Percentiles rank a stretch among this genome's conserved stretches.
phyloP scores from a whole-genome alignment of 1,139 yeast species.

The Magnusiomyces ingens region DNA sequence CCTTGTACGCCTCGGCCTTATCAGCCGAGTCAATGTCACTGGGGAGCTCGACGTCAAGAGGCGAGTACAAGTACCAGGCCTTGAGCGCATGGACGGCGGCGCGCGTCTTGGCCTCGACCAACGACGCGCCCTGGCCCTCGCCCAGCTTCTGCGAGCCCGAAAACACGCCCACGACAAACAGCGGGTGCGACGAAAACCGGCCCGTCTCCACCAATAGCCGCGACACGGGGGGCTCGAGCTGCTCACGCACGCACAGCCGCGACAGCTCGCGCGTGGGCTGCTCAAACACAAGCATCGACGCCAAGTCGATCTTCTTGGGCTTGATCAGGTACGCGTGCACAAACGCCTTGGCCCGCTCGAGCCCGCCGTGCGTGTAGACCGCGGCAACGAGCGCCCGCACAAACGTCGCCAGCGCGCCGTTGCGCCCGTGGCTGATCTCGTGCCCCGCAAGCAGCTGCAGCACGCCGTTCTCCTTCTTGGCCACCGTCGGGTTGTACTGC shows the following conservation, averaged over 20 bases:
- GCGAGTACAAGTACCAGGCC: slow-evolving; percentile 87
- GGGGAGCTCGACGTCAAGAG: slow-evolving; percentile 55
- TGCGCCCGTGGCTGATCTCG: slow-evolving; percentile 32
- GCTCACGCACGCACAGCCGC: slow-evolving; percentile 69
- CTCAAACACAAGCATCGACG: slow-evolving; percentile 67
- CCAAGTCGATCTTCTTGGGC: slow-evolving; percentile 69
- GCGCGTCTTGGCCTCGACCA: slow-evolving; percentile 86
- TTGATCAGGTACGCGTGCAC: slow-evolving; percentile 60
- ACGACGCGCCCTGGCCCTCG: slow-evolving; percentile 91
- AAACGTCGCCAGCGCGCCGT: slow-evolving; percentile 43
- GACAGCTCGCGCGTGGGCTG: slow-evolving; percentile 85
- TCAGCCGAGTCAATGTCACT: slow-evolving; percentile 42
- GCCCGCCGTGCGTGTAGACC: slow-evolving; percentile 45
- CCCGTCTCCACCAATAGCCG: slow-evolving; percentile 92
- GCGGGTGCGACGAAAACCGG: slow-evolving; percentile 74
- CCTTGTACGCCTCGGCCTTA: slow-evolving; percentile 26
- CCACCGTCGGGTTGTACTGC: slow-evolving; percentile 26
- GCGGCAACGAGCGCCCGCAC: slow-evolving; percentile 44
- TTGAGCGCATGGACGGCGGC: slow-evolving; percentile 88
- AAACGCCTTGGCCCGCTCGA: slow-evolving; percentile 54
- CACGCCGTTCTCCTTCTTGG: slow-evolving; percentile 39
- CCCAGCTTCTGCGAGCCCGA: slow-evolving; percentile 79
- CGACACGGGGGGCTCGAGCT: slow-evolving; percentile 68
- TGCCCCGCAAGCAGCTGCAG: slow-evolving; percentile 31
- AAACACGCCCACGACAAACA: slow-evolving; percentile 87